A percentile compares a stretch with the other conserved stretches of the same genome.
phyloP scores from a whole-genome alignment of 2,329 filamentous ascomycete genomes.

The Aureobasidium sp. region DNA sequence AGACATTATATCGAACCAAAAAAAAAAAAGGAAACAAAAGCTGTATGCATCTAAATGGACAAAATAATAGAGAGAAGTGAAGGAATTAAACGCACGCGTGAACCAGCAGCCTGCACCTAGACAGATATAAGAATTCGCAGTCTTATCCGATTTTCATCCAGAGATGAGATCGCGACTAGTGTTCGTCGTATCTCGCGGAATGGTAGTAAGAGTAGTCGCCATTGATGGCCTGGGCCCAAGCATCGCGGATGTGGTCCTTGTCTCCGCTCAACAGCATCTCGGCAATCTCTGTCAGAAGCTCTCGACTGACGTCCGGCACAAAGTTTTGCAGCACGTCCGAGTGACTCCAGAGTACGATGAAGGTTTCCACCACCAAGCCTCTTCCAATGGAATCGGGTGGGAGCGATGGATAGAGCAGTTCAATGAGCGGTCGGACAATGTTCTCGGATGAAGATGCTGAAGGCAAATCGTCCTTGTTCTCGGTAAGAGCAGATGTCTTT shows the following conservation, averaged over 20 bases:
- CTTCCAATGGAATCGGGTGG: constrained; percentile 13
- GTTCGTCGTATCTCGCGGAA: constrained; percentile 13
- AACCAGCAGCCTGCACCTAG: constrained; percentile 9
- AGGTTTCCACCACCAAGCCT: constrained; percentile 14
- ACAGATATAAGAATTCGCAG: neutral
- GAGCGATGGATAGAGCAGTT: constrained; percentile 10
- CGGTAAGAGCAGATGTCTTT: neutral
- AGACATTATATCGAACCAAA: neutral
- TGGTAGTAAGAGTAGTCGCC: constrained; percentile 15
- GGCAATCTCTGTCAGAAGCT: constrained; percentile 14
- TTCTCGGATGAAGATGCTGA: constrained; percentile 4
- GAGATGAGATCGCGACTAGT: neutral
- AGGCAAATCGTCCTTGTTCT: neutral
- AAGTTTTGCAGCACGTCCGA: constrained; percentile 11
- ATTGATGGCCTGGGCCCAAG: constrained; percentile 14
- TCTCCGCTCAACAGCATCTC: constrained; percentile 15
- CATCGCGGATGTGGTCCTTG: constrained; percentile 15
- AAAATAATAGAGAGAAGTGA: neutral
- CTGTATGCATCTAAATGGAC: neutral
- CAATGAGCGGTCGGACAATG: constrained; percentile 11
- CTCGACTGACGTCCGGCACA: constrained; percentile 12
- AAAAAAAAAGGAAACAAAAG: neutral
- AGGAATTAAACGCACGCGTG: neutral
- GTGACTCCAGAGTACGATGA: constrained; percentile 15
- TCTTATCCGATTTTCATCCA: neutral